Evolutionary conservation across 768 basidiomycete genomes (phyloP).

Genomic region (Butyriboletus loyo): DNA sequence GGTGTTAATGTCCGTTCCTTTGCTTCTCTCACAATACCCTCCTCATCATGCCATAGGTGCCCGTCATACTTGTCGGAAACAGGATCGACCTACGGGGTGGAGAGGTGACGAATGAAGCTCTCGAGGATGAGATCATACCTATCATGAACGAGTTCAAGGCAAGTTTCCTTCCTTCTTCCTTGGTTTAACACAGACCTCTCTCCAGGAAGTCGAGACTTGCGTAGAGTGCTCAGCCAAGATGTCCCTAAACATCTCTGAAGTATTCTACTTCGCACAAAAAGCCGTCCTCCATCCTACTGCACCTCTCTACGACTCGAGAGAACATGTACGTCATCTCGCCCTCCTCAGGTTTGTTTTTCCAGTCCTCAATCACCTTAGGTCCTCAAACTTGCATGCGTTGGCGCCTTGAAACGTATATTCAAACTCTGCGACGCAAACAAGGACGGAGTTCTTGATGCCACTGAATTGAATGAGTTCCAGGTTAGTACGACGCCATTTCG

Average conservation of each 20-base stretch:
- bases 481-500: conserved; percentile 37
- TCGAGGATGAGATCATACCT: conserved; percentile 93
- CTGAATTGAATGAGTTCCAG: conserved; percentile 96
- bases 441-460: conserved; percentile 84
- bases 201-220: conserved; percentile 95
- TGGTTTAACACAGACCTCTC: conserved; percentile 4
- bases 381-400: conserved; percentile 87
- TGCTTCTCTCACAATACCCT: neutral
- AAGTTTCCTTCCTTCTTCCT: conserved; percentile 14
- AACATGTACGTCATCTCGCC: conserved; percentile 64
- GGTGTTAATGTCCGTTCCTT: conserved; percentile 81
- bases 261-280: conserved; percentile 98
- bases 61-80: conserved; percentile 96
- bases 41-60: conserved; percentile 55
- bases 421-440: conserved; percentile 94
- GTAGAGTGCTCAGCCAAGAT: conserved; percentile 94
- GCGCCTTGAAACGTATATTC: conserved; percentile 90
- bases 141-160: conserved; percentile 99
- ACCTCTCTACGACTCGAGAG: conserved; percentile 92
- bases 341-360: conserved; percentile 2
- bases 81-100: conserved; percentile 96
- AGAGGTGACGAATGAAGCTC: conserved; percentile 87
- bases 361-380: conserved; percentile 47
- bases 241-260: conserved; percentile 90
- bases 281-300: conserved; percentile 97